Percentiles rank a stretch among this genome's conserved stretches.
Conservation (phyloP, 2,329 filamentous ascomycete species). For the Claviceps monticola region DNA sequence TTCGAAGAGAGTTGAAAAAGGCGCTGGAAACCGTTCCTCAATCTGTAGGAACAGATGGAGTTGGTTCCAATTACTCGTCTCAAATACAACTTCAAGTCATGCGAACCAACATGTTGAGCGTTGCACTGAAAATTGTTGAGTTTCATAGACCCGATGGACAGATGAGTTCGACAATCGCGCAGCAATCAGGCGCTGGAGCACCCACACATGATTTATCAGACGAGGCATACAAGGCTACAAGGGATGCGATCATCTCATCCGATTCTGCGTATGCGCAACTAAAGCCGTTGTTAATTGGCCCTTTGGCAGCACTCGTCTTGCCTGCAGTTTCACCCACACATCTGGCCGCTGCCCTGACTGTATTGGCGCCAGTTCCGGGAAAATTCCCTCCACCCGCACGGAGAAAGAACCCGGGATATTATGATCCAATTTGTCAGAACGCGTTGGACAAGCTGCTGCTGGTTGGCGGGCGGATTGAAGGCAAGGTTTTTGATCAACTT, state of each 20-base stretch:
- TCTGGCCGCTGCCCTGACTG: constrained; percentile 63
- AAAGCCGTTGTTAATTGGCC: constrained; percentile 65
- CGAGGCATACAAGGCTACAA: constrained; percentile 36
- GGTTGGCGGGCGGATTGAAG: constrained; percentile 76
- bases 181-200: constrained; percentile 17
- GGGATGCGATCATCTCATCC: constrained; percentile 19
- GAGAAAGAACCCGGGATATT: constrained; percentile 63
- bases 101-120: constrained; percentile 77
- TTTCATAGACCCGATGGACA: constrained; percentile 49
- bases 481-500: constrained; percentile 65
- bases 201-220: constrained; percentile 39
- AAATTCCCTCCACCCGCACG: constrained; percentile 67
- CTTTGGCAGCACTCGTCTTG: constrained; percentile 66
- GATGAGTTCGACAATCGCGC: constrained; percentile 17
- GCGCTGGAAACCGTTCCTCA: constrained; percentile 29
- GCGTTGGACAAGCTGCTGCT: constrained; percentile 79
- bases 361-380: constrained; percentile 58
- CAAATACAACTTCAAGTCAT: constrained; percentile 68
- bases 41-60: constrained; percentile 11
- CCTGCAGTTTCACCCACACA: constrained; percentile 74
- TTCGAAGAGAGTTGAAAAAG: constrained; percentile 28
- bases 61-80: constrained; percentile 34
- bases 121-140: constrained; percentile 74
- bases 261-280: constrained; percentile 43
- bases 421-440: constrained; percentile 65